phyloP scores from a whole-genome alignment of 2,329 filamentous ascomycete species.

The Cryphonectria japonica region DNA sequence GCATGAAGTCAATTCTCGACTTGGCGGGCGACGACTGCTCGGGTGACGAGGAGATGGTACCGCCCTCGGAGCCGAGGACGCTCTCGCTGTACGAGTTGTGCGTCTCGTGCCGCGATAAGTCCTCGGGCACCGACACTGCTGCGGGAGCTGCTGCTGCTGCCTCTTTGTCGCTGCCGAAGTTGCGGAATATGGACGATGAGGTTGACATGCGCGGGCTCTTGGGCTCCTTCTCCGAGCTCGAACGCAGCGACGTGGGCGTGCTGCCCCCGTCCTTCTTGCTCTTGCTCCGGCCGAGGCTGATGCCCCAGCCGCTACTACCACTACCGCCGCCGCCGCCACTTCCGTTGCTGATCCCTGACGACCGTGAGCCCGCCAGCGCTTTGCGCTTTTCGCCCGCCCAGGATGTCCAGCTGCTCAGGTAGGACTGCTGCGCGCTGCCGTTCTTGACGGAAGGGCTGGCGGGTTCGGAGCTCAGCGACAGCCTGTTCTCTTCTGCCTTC shows the following conservation, averaged over 20 bases:
- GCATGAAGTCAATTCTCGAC: constrained; percentile 26
- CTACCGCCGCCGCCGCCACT: constrained; percentile 24
- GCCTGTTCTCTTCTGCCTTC: constrained; percentile 57
- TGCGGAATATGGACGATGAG: constrained; percentile 27
- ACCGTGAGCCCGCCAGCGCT: constrained; percentile 46
- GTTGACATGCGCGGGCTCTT: constrained; percentile 33
- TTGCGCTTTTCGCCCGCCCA: constrained; percentile 80
- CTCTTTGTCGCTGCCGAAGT: constrained; percentile 19
- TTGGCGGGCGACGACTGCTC: constrained; percentile 25
- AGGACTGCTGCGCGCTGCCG: constrained; percentile 49
- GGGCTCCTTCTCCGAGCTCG: constrained; percentile 29
- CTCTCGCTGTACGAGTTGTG: constrained; percentile 32
- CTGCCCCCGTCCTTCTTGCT: constrained; percentile 31
- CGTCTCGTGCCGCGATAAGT: constrained; percentile 31
- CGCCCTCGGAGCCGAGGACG: constrained; percentile 27
- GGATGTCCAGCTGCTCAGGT: constrained; percentile 69
- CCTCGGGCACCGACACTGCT: not conserved
- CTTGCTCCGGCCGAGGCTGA: constrained; percentile 39
- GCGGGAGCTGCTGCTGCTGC: not conserved
- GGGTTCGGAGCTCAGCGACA: constrained; percentile 39
- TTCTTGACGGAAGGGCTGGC: constrained; percentile 46
- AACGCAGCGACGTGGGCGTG: constrained; percentile 24
- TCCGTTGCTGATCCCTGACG: constrained; percentile 32
- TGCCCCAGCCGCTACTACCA: constrained; percentile 39
- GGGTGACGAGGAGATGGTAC: constrained; percentile 24